Base-by-base conservation (phyloP, 192 early-diverging fungal genomes). In the Backusella macrospora region DNA sequence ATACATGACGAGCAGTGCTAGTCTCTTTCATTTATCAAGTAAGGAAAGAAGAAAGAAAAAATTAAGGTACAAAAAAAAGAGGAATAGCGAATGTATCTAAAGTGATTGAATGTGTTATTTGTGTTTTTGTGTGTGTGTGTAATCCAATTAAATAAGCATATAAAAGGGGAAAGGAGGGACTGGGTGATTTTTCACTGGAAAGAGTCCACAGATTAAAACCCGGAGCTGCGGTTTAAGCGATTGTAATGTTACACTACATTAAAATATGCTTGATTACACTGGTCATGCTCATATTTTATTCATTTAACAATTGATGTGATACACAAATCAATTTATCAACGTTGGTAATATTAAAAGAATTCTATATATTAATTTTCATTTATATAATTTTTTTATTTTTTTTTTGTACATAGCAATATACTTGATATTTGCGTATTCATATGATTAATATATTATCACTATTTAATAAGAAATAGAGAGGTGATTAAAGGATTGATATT, bases 1-100 rank as follows among this genome's bases (percentile, higher is more conserved):
- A 40, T 65, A 40, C 64, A 65, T 65, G 38, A n/a, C n/a, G 38
- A 39, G 49, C 18, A 55, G 21, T 65, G 29, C 34, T 65, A 65
- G 34, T 23, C n/a, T 65, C 39, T 38, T 23, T 43, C 16, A 39
- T 44, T 21, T 46, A 18, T 46, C 29, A 43, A 29, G 37, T 45
- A 42, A 38, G 65, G n/a, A 73, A 65, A 47, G 65, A 73, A 73
- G 39, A 10, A 66, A 13, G 23, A 23, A 21, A 69, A 69, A 15
- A 46, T 34, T 45, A 23, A 46, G 9, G 9, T 29, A 70, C 1
- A 70, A 34, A 70, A 8, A 39, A 39, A 52, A 55, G 10, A 70
- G 48, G 37, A 37, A 18, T 18, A 52, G 34, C 6, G 14, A 39
- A 59, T 34, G 14, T 6, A 2, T 21, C 34, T 12, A 71, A 34